Evolutionary conservation across 768 basidiomycete genomes (phyloP).

Genomic region (Podaxis pistillaris): DNA sequence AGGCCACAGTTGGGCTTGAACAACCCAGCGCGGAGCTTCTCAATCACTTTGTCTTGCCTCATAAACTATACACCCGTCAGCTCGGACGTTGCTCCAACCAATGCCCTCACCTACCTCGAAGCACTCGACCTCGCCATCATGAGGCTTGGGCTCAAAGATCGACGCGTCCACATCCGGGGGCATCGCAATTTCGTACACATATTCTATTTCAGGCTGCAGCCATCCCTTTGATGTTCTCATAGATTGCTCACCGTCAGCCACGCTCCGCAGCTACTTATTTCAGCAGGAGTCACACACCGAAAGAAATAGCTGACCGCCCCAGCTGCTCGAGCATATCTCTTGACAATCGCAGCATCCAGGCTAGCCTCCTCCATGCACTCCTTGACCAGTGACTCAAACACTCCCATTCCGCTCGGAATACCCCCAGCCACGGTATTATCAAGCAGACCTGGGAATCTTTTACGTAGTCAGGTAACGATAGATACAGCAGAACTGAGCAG

Average conservation of each 20-base stretch:
- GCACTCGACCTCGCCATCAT: conserved; percentile 92
- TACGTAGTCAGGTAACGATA: neutral
- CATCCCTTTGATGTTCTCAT: conserved; percentile 63
- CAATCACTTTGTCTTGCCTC: conserved; percentile 56
- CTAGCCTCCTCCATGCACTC: conserved; percentile 95
- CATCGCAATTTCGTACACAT: conserved; percentile 74
- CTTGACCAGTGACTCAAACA: conserved; percentile 78
- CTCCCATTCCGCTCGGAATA: conserved; percentile 74
- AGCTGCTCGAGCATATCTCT: conserved; percentile 52
- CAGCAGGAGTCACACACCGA: conserved; percentile 37
- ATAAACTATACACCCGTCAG: conserved; percentile 52
- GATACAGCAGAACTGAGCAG: neutral
- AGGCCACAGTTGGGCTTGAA: conserved; percentile 95
- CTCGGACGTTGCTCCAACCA: neutral
- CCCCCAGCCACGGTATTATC: conserved; percentile 95
- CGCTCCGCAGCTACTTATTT: neutral
- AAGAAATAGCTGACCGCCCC: conserved; percentile 85
- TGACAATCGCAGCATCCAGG: conserved; percentile 63
- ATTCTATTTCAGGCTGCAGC: conserved; percentile 89
- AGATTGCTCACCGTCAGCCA: neutral
- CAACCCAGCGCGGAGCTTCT: conserved; percentile 60
- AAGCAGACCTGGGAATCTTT: conserved; percentile 78
- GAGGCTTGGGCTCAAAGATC: conserved; percentile 63
- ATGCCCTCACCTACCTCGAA: conserved; percentile 61
- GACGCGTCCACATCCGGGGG: conserved; percentile 48